Evolutionary conservation across 2,329 filamentous ascomycete species (phyloP), one percentile per base, ranked within the genome.

Genomic region (Dothideomycetidae sp.): DNA sequence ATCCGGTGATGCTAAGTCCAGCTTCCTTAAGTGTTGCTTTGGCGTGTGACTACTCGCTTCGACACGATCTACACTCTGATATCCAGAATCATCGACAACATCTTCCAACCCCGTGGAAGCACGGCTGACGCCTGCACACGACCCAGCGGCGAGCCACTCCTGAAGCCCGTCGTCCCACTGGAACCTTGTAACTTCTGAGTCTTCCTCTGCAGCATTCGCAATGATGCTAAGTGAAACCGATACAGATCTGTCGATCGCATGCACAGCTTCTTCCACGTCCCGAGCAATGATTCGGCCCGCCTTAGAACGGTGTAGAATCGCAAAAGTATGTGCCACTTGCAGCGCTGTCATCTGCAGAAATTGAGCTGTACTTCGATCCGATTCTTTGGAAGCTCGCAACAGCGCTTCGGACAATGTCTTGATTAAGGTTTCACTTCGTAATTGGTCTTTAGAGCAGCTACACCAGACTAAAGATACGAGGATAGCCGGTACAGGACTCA

Each of bases 101-200:
- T 36, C 16, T 9, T 4, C 4, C 23, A 14, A 15, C 23, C 36
- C 31, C 18, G 17, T n/a, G n/a, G n/a, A n/a, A n/a, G n/a, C n/a
- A n/a, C n/a, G n/a, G n/a, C n/a, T n/a, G n/a, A n/a, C n/a, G n/a
- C n/a, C n/a, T n/a, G n/a, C n/a, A n/a, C n/a, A n/a, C n/a, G n/a
- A n/a, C n/a, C n/a, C 63, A 26, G 52, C 57, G 1, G 53, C 50
- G n/a, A 64, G 56, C 61, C 61, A 65, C 42, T 65, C 62, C 15
- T 59, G 58, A 23, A 65, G 56, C 7, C 59, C 60, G 33, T 62
- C 60, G 45, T 65, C 61, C 59, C 60, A 64, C 14, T 54, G 50
- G 37, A 59, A 59, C 3, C 21, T 26, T 26, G n/a, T 7, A 7
- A 7, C 21, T 7, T 26, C 21, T 26, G n/a, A n/a, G n/a, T 26